Base-by-base conservation (phyloP, 2,329 filamentous ascomycete species). In the Arthroderma uncinatum region DNA sequence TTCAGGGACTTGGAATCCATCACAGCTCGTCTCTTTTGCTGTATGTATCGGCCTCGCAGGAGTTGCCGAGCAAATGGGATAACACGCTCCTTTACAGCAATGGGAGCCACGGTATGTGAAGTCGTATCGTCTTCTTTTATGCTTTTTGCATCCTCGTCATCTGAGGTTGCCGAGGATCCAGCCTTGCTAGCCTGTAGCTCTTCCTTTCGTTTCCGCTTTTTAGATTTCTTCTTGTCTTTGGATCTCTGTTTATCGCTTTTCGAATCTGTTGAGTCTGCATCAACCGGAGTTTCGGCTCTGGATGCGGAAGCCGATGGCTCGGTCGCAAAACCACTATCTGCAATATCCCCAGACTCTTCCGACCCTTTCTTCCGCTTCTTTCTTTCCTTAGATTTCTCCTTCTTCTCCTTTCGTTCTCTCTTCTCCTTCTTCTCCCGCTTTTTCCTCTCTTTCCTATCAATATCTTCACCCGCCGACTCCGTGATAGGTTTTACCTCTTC, bases 21-120 rank as follows among this genome's bases (percentile, higher is more conserved):
- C 58, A 90, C 81, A 1, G 91, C 90, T 75, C 85, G 82, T 65
- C 83, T 84, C 77, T 97, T 97, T 65, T 93, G 88, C 57, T 86
- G 86, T 66, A 97, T 95, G 71, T 91, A 89, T 59, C 89, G 80
- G 63, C 87, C 83, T 61, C 92, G 79, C 50, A 91, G 82, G 56
- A 86, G 81, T 68, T 91, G 87, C 62, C 89, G 81, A 53, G 79
- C 82, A 25, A 79, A 76, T 19, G 72, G 71, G 36, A 63, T 66
- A 42, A 50, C 47, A n/a, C 47, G 23, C 28, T 50, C 25, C 12
- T 50, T 50, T 9, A 50, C 47, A 16, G 47, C 47, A 33, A 50
- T 16, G n/a, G 47, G 47, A 5, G 25, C 25, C 14, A 25, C 23
- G n/a, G 12, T 14, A 16, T n/a, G 28, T 19, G 25, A 16, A 33